Percentiles rank a stretch among this genome's conserved stretches.
Evolutionary conservation across 1,139 yeast genomes (phyloP).

Genomic region (Neolecta irregularis): DNA sequence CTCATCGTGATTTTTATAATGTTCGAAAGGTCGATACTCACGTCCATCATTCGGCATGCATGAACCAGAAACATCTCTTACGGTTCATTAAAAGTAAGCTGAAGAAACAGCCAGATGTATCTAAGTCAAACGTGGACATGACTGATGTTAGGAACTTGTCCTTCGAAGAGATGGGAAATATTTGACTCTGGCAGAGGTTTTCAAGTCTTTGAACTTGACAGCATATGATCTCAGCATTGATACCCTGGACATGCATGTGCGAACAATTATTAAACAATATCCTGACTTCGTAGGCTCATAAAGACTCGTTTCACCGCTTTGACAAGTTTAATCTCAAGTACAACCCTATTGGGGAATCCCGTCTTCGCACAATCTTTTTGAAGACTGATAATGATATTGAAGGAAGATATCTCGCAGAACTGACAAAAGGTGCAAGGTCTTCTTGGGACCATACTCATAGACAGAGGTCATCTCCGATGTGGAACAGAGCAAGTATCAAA

Average conservation of each 20-base stretch:
- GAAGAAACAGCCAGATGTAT: conserved; percentile 48
- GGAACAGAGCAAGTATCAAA: conserved; percentile 88
- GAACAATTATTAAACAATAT: conserved; percentile 24
- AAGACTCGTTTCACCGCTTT: conserved; percentile 92
- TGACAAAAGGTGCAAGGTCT: conserved; percentile 31
- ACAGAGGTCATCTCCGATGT: conserved; percentile 82
- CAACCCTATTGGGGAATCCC: conserved; percentile 95
- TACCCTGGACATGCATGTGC: conserved; percentile 82
- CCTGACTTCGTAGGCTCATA: conserved; percentile 38
- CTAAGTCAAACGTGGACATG: background rate
- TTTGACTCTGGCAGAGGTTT: conserved; percentile 74
- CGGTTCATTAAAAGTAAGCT: conserved; percentile 87
- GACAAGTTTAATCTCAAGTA: conserved; percentile 95
- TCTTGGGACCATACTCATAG: background rate
- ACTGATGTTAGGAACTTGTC: conserved; percentile 43
- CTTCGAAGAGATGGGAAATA: conserved; percentile 85
- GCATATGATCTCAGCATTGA: conserved; percentile 94
- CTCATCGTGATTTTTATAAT: conserved; percentile 94
- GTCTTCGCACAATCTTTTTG: conserved; percentile 85
- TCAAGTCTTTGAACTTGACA: conserved; percentile 72
- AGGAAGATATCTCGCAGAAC: conserved; percentile 81
- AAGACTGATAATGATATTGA: conserved; percentile 87
- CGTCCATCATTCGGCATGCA: conserved; percentile 96
- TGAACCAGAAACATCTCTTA: conserved; percentile 92
- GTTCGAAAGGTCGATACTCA: conserved; percentile 98